phyloP scores from a whole-genome alignment of 1,284 basidiomycete species.

The Neolentinus lepideus region DNA sequence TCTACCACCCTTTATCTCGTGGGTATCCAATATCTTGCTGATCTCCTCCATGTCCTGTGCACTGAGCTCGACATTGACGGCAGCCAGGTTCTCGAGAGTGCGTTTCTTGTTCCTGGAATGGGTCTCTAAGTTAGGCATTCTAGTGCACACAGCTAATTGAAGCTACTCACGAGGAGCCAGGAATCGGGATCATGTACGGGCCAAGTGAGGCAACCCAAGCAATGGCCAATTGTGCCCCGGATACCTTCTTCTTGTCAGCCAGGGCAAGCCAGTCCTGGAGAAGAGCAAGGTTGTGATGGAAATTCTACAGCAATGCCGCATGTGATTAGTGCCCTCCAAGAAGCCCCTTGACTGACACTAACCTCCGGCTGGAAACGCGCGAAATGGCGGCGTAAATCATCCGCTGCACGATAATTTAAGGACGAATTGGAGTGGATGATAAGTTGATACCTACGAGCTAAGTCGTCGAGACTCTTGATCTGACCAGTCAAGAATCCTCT shows the following conservation, averaged over 20 bases:
- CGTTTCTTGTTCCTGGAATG: slow-evolving; percentile 24
- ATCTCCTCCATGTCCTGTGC: slow-evolving; percentile 32
- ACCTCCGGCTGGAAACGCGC: slow-evolving; percentile 29
- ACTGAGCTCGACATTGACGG: slow-evolving; percentile 34
- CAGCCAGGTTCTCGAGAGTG: slow-evolving; percentile 36
- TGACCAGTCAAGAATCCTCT: slow-evolving; percentile 47
- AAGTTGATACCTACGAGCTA: slow-evolving; percentile 21
- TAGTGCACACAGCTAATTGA: not conserved
- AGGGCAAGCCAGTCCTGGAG: slow-evolving; percentile 40
- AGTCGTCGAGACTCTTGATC: slow-evolving; percentile 37
- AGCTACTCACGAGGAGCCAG: slow-evolving; percentile 40
- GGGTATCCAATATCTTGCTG: slow-evolving; percentile 16
- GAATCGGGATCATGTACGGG: slow-evolving; percentile 43
- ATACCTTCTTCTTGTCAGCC: slow-evolving; percentile 41
- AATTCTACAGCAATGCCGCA: too few relatives aligned
- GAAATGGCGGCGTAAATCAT: slow-evolving; percentile 27
- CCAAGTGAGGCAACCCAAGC: slow-evolving; percentile 51
- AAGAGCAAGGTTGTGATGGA: slow-evolving; percentile 49
- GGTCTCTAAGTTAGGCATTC: not conserved
- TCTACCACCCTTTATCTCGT: slow-evolving; percentile 23
- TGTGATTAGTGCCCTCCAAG: not conserved
- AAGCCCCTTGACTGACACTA: too few relatives aligned
- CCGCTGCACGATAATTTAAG: slow-evolving; percentile 10
- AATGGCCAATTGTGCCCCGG: slow-evolving; percentile 50
- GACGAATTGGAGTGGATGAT: not conserved